Conservation (phyloP, 371 early-diverging fungal species). For the Furculomyces boomerangus region DNA sequence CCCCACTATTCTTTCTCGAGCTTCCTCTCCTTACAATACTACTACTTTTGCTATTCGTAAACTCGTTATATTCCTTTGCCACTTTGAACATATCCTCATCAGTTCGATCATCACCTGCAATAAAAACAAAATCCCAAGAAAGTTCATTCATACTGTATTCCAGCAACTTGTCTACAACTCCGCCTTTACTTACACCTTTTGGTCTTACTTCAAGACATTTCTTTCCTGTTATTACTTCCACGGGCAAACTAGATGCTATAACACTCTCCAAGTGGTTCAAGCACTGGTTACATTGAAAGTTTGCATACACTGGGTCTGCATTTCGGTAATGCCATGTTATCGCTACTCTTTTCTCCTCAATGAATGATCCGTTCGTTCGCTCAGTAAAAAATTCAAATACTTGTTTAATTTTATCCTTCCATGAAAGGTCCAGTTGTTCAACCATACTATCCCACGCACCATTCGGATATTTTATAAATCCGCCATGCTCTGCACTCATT, state of each 20-base stretch:
- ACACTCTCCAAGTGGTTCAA: conserved; percentile 75
- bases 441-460: conserved; percentile 60
- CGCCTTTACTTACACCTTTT: conserved; percentile 66
- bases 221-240: conserved; percentile 88
- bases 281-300: conserved; percentile 81
- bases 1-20: no score
- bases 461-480: conserved; percentile 47
- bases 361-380: conserved; percentile 67
- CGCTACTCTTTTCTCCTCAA: conserved; percentile 54
- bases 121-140: conserved; percentile 65
- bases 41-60: no score
- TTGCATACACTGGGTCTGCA: conserved; percentile 39
- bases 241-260: conserved; percentile 70
- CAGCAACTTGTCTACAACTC: conserved; percentile 73
- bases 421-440: conserved; percentile 54
- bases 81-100: conserved; percentile 92
- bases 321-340: conserved; percentile 69
- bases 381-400: conserved; percentile 80
- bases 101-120: conserved; percentile 91
- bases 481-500: conserved; percentile 75
- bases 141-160: conserved; percentile 21
- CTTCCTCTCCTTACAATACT: no score
- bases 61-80: no score
- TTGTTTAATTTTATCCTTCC: conserved; percentile 60
- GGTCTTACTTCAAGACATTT: conserved; percentile 90